A percentile compares a stretch with the other conserved stretches of the same genome.
These are phyloP conservation scores for Paraphoma chrysanthemicola DNA, from an alignment of 2,329 filamentous ascomycete genomes.

Conservation along the genomic window DNA sequence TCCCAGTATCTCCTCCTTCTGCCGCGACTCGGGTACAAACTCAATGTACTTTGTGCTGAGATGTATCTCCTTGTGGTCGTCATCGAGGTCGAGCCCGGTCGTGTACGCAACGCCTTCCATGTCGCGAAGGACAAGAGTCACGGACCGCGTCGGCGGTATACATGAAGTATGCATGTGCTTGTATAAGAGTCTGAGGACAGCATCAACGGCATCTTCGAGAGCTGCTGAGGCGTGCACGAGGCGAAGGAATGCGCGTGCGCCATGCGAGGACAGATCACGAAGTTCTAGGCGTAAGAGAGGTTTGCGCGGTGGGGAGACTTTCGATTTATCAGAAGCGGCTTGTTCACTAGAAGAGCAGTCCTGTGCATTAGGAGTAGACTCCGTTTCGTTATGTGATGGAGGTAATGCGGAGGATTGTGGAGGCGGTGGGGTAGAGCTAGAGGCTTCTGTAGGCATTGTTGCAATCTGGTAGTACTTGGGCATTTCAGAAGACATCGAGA, in stretches of 20 bases:
- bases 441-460: slow-evolving; percentile 33
- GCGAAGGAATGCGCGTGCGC: slow-evolving; percentile 70
- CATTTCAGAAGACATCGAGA: slow-evolving; percentile 28
- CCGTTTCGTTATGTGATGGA: slow-evolving; percentile 17
- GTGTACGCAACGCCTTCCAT: slow-evolving; percentile 92
- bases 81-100: slow-evolving; percentile 76
- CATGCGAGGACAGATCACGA: slow-evolving; percentile 61
- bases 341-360: neutral
- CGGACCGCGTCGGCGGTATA: slow-evolving; percentile 75
- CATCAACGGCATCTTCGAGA: slow-evolving; percentile 67
- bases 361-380: slow-evolving; percentile 3
- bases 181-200: slow-evolving; percentile 79
- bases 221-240: slow-evolving; percentile 68
- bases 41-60: slow-evolving; percentile 79
- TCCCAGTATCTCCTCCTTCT: slow-evolving; percentile 73
- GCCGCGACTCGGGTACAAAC: slow-evolving; percentile 41
- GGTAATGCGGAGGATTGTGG: slow-evolving; percentile 39
- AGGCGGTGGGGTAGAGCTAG: slow-evolving; percentile 23
- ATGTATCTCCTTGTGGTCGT: slow-evolving; percentile 92
- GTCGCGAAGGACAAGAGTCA: slow-evolving; percentile 80
- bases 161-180: slow-evolving; percentile 28
- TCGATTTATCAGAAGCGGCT: slow-evolving; percentile 5
- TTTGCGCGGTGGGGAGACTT: slow-evolving; percentile 40
- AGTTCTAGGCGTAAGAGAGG: slow-evolving; percentile 57
- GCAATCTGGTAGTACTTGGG: slow-evolving; percentile 43